These are phyloP conservation scores for Amniculicola lignicola DNA, from an alignment of 495 filamentous ascomycete genomes.

Conservation along the genomic window DNA sequence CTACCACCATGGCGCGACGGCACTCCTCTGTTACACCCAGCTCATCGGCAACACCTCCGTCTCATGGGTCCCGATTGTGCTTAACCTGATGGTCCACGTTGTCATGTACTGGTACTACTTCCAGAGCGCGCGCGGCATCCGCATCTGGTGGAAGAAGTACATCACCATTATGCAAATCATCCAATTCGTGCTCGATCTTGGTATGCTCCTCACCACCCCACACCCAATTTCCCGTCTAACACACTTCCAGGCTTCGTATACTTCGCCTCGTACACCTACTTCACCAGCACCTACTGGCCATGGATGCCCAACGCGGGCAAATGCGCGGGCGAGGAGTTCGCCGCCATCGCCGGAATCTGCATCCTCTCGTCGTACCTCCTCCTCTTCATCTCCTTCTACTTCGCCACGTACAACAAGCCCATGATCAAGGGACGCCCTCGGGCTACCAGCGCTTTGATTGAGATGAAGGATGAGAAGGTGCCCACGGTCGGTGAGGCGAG, in stretches of 20 bases:
- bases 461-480: slow-evolving; percentile 49
- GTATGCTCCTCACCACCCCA: slow-evolving; percentile 46
- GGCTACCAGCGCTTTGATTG: slow-evolving; percentile 42
- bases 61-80: slow-evolving; percentile 71
- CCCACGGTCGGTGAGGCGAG: slow-evolving; percentile 42
- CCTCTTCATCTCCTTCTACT: slow-evolving; percentile 98
- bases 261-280: slow-evolving; percentile 48
- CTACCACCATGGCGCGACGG: slow-evolving; percentile 82
- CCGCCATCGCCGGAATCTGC: slow-evolving; percentile 86
- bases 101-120: slow-evolving; percentile 76
- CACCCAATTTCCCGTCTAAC: not conserved
- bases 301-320: slow-evolving; percentile 76
- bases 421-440: slow-evolving; percentile 40
- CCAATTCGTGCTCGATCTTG: slow-evolving; percentile 77
- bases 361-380: slow-evolving; percentile 92
- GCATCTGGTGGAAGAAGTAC: slow-evolving; percentile 90
- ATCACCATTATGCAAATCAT: slow-evolving; percentile 82
- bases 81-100: slow-evolving; percentile 76
- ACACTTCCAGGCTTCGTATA: slow-evolving; percentile 49
- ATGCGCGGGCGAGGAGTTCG: slow-evolving; percentile 96
- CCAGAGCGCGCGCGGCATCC: slow-evolving; percentile 75
- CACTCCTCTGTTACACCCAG: slow-evolving; percentile 82
- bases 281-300: slow-evolving; percentile 83
- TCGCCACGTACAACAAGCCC: slow-evolving; percentile 89
- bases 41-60: slow-evolving; percentile 75